A percentile compares a stretch with the other conserved stretches of the same genome.
These are phyloP conservation scores for Hanseniaspora occidentalis DNA, from an alignment of 805 yeast genomes.

Conservation along the genomic window DNA sequence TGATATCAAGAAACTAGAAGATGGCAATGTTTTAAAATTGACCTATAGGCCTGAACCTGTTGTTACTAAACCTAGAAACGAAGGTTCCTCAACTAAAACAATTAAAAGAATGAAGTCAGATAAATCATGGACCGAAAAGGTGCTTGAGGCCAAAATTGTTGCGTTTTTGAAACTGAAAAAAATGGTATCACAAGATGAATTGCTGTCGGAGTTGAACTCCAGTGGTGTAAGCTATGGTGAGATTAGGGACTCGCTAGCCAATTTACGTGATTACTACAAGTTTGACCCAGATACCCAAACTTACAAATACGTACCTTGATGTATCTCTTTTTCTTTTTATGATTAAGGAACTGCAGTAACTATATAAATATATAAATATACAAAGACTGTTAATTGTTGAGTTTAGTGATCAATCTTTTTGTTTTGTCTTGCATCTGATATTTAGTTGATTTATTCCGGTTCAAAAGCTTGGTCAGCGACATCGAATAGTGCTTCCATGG, in stretches of 20 bases:
- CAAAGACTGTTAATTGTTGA: no score
- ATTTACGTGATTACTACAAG: not conserved
- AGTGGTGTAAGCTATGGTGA: not conserved
- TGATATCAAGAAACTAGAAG: not conserved
- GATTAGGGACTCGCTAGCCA: not conserved
- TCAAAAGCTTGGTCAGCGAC: slow-evolving; percentile 77
- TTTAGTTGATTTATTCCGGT: slow-evolving; percentile 30
- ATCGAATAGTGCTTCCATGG: slow-evolving; percentile 71
- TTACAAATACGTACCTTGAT: not conserved
- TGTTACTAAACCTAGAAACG: not conserved
- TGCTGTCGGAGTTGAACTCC: not conserved
- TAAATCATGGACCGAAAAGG: not conserved
- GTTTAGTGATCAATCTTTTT: no score
- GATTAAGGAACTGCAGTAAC: no score
- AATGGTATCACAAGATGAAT: not conserved
- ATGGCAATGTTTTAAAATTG: not conserved
- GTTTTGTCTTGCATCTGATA: no score
- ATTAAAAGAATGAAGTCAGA: not conserved
- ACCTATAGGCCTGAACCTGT: not conserved
- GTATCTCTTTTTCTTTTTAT: no score
- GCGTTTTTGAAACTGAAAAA: not conserved
- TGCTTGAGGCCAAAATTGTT: not conserved
- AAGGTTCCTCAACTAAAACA: not conserved
- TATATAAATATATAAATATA: no score
- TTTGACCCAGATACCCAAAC: not conserved